Evolutionary conservation across 164 flowering plant species (phyloP).

Genomic region (Aristolochia contorta): DNA sequence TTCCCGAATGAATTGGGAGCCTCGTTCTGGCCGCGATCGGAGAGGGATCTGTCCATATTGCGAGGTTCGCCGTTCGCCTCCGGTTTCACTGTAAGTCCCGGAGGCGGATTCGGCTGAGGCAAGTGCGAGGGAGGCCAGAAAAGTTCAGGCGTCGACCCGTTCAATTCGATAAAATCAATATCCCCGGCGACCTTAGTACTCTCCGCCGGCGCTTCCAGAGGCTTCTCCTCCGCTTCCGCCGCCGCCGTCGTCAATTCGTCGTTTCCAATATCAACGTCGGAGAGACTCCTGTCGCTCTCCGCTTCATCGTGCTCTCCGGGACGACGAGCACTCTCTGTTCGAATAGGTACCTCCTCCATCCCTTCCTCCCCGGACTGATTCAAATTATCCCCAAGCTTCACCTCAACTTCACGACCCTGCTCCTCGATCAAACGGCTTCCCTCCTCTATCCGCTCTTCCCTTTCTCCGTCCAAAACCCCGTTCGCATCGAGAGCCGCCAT

Average conservation of each 20-base stretch:
- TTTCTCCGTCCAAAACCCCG: neutral
- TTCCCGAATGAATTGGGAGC: constrained; percentile 53
- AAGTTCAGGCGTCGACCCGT: neutral
- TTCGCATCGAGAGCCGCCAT: neutral
- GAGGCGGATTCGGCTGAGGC: constrained; percentile 49
- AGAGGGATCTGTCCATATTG: constrained; percentile 15
- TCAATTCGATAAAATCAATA: neutral
- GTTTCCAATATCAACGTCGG: constrained; percentile 5
- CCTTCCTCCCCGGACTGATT: neutral
- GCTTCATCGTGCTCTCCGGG: neutral
- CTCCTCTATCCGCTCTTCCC: neutral
- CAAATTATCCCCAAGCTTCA: too few relatives aligned
- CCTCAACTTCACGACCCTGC: too few relatives aligned
- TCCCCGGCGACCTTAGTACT: neutral
- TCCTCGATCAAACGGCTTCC: too few relatives aligned
- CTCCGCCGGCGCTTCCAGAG: neutral
- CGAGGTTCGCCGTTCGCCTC: constrained; percentile 4
- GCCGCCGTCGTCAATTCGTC: neutral
- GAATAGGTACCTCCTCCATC: neutral
- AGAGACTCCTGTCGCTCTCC: neutral
- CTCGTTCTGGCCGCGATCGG: constrained; percentile 10
- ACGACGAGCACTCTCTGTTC: neutral
- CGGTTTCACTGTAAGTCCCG: constrained; percentile 13
- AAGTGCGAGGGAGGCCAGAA: constrained; percentile 29
- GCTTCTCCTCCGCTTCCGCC: neutral